Base-by-base conservation (phyloP, 129 eudicot genomes). In the Pittosporum tobira region DNA sequence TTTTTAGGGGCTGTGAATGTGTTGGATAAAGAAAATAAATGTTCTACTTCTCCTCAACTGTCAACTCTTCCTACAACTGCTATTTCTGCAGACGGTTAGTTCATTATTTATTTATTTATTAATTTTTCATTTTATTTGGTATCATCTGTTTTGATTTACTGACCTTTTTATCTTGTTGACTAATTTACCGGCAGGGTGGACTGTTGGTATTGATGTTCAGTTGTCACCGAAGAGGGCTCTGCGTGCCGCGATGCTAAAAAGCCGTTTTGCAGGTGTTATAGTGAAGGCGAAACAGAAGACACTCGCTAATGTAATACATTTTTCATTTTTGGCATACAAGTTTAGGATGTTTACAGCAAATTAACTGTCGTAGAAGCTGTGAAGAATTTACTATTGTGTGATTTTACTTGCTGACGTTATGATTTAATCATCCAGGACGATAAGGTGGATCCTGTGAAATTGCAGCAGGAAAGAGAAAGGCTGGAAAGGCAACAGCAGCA, bases 181-280 rank as follows among this genome's bases (percentile, higher is more conserved):
- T 58, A 15, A 8, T 28, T 21, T 6, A 38, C 15, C 3, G 38
- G 57, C 21, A 79, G 85, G 63, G 6, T 69, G 73, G 68, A 42
- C 48, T 28, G 3, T 62, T 9, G 40, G 14, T n/a, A 25, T 66
- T 16, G 69, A 71, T 54, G 40, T 56, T 22, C 77, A 54, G 51
- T 48, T 71, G 49, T 75, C 80, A 5, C 80, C 83, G 0, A 54
- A 71, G 56, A 77, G 73, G 64, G 84, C 83, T 18, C 59, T 81
- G 36, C 83, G 88, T 23, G 77, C 72, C 62, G 88, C 83, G 37
- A 70, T 77, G 77, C 69, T 81, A 29, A 81, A 77, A 50, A 63
- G 61, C 22, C 84, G 88, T 14, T 81, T 72, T 70, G 80, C 83
- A 21, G 80, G 48, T 25, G 77, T 80, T 3, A 81, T 81, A 37